Percentiles rank a stretch among this genome's conserved stretches.
Evolutionary conservation across 176 grass and related monocot genomes (phyloP).

Genomic region (Avena sativa): DNA sequence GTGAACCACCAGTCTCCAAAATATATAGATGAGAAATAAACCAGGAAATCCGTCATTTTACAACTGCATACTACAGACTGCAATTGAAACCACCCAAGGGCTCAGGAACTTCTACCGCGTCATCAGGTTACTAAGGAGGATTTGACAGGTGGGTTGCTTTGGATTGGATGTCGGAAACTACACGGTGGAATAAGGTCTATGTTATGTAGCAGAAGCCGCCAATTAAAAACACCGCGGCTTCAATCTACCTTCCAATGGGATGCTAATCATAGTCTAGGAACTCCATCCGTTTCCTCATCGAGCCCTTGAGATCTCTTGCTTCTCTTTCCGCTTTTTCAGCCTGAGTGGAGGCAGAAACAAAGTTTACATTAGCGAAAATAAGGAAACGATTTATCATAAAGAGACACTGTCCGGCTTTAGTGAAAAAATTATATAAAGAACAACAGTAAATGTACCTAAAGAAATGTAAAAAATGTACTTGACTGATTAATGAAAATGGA

Average conservation of each 20-base stretch:
- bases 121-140: neutral
- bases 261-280: constrained; percentile 84
- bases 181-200: neutral
- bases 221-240: constrained; percentile 44
- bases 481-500: neutral
- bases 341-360: constrained; percentile 36
- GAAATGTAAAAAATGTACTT: neutral
- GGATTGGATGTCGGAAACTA: neutral
- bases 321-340: constrained; percentile 86
- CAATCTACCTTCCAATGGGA: constrained; percentile 17
- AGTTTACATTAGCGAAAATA: neutral
- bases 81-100: neutral
- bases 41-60: neutral
- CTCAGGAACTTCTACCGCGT: neutral
- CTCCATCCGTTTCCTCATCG: constrained; percentile 96
- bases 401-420: neutral
- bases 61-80: neutral
- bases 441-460: neutral
- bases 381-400: neutral
- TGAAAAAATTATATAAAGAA: neutral
- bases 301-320: constrained; percentile 80
- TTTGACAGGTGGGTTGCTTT: neutral
- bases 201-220: constrained; percentile 55
- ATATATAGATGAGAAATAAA: neutral
- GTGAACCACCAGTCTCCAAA: neutral